Evolutionary conservation across 2,329 filamentous ascomycete species (phyloP).

Genomic region (Tolypocladium amazonense): DNA sequence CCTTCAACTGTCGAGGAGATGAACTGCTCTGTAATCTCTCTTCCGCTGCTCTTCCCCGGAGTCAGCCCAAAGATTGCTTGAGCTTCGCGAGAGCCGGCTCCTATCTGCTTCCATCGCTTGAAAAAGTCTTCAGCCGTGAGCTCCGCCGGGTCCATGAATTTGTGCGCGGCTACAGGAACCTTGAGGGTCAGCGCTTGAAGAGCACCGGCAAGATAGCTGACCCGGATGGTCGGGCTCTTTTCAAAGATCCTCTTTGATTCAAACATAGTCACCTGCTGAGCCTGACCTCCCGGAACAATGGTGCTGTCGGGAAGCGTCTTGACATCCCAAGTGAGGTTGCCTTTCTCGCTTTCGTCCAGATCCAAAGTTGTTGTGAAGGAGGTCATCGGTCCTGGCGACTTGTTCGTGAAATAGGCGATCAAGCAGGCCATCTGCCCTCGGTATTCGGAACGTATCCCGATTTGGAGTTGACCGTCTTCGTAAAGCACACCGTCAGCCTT

Average conservation of each 20-base stretch:
- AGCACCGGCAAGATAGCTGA: constrained; percentile 89
- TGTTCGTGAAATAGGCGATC: constrained; percentile 94
- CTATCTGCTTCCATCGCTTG: constrained; percentile 98
- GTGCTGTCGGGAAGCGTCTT: constrained; percentile 81
- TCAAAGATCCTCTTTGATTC: constrained; percentile 74
- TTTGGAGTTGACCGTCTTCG: constrained; percentile 87
- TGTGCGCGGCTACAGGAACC: constrained; percentile 79
- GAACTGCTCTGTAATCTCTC: constrained; percentile 59
- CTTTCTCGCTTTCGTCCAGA: constrained; percentile 56
- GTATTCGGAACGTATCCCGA: constrained; percentile 89
- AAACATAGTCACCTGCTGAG: constrained; percentile 91
- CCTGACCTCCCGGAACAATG: constrained; percentile 64
- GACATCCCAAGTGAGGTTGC: constrained; percentile 68
- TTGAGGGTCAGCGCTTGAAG: constrained; percentile 88
- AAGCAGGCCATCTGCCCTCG: constrained; percentile 90
- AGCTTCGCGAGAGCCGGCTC: constrained; percentile 73
- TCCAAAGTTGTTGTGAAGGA: constrained; percentile 94
- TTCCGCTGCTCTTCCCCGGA: constrained; percentile 31
- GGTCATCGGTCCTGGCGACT: constrained; percentile 71
- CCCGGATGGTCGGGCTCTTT: constrained; percentile 79
- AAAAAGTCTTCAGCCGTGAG: constrained; percentile 90
- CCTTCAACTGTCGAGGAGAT: constrained; percentile 66
- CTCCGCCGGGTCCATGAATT: constrained; percentile 92
- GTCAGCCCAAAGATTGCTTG: constrained; percentile 73
- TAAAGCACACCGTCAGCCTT: constrained; percentile 80